These are phyloP conservation scores for Rubus parviflorus DNA, from an alignment of 306 rosid genomes.

Conservation along the genomic window DNA sequence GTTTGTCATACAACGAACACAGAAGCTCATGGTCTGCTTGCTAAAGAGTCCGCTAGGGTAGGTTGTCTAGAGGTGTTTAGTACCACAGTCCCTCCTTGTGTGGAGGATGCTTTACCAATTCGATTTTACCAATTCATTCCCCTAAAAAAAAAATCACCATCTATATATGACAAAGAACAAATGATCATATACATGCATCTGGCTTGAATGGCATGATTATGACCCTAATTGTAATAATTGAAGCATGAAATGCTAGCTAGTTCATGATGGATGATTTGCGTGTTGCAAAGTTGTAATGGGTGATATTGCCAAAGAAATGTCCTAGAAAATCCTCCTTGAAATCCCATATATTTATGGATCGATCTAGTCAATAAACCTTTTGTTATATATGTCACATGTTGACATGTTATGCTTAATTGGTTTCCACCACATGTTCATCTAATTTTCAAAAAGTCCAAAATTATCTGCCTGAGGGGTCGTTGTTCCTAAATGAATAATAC, in stretches of 20 bases:
- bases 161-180: no score
- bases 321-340: constrained; percentile 5
- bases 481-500: neutral
- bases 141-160: no score
- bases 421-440: constrained; percentile 6
- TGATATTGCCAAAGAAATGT: constrained; percentile 18
- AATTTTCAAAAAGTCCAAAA: neutral
- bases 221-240: neutral
- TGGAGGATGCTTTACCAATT: no score
- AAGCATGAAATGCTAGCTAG: neutral
- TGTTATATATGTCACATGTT: constrained; percentile 19
- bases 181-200: neutral
- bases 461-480: neutral
- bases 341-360: neutral
- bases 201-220: neutral
- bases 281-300: neutral
- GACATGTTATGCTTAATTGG: constrained; percentile 13
- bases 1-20: no score
- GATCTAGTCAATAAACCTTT: constrained; percentile 12
- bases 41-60: no score
- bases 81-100: no score
- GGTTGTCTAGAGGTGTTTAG: no score
- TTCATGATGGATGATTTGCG: neutral
- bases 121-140: no score
- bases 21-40: no score